Percentiles rank a stretch among this genome's conserved stretches.
Evolutionary conservation across 2,329 filamentous ascomycete genomes (phyloP).

Genomic region (Fusarium pseudoanthophilum): DNA sequence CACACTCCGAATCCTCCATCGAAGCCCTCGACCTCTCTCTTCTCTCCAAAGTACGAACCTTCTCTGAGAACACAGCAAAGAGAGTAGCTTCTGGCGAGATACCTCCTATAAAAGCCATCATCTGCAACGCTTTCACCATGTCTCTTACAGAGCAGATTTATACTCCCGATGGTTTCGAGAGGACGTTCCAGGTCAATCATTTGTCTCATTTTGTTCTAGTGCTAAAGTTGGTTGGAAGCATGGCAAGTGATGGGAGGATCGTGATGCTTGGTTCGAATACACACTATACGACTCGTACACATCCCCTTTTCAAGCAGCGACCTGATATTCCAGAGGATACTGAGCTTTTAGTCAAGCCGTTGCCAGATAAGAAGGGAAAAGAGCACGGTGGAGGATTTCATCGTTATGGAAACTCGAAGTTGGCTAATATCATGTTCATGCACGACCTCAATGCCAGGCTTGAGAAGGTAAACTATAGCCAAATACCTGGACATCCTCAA

Average conservation of each 20-base stretch:
- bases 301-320: constrained; percentile 24
- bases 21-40: constrained; percentile 30
- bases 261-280: constrained; percentile 29
- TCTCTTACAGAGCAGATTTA: constrained; percentile 12
- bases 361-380: constrained; percentile 2
- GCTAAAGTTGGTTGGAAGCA: constrained; percentile 31
- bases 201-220: constrained; percentile 38
- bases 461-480: not conserved
- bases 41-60: constrained; percentile 5
- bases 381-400: constrained; percentile 40
- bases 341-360: constrained; percentile 8
- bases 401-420: constrained; percentile 36
- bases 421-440: constrained; percentile 44
- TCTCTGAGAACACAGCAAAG: constrained; percentile 3
- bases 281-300: constrained; percentile 23
- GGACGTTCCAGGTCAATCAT: constrained; percentile 37
- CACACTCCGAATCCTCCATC: not conserved
- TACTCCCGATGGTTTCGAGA: constrained; percentile 30
- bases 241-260: constrained; percentile 17
- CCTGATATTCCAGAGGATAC: constrained; percentile 22
- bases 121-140: constrained; percentile 37
- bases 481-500: accelerated
- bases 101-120: constrained; percentile 29
- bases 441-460: constrained; percentile 36
- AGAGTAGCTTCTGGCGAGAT: constrained; percentile 2